Evolutionary conservation across 2,329 filamentous ascomycete species (phyloP).

Genomic region (Zymoseptoria brevis): DNA sequence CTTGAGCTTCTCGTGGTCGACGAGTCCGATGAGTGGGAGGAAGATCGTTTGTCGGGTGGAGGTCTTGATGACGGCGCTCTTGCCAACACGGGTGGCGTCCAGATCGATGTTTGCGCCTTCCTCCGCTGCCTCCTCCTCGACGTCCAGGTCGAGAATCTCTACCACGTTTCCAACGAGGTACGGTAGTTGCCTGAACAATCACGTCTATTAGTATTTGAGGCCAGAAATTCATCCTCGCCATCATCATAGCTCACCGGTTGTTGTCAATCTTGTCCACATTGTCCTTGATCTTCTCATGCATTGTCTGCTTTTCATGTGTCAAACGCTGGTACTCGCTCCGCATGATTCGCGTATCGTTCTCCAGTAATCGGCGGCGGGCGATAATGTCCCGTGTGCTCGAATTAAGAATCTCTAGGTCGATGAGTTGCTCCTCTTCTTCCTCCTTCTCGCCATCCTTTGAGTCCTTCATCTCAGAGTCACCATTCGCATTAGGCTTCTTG

Average conservation of each 20-base stretch:
- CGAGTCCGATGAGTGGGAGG: slow-evolving; percentile 89
- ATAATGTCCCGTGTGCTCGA: slow-evolving; percentile 92
- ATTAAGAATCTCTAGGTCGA: slow-evolving; percentile 88
- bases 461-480: slow-evolving; percentile 86
- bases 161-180: slow-evolving; percentile 98
- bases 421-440: slow-evolving; percentile 65
- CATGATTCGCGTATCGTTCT: slow-evolving; percentile 98
- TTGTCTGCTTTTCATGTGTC: slow-evolving; percentile 88
- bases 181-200: slow-evolving; percentile 70
- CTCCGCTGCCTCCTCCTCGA: slow-evolving; percentile 89
- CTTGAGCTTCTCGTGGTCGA: slow-evolving; percentile 91
- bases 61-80: slow-evolving; percentile 98
- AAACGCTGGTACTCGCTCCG: slow-evolving; percentile 92
- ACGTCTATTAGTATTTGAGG: neutral
- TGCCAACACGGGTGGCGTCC: slow-evolving; percentile 91
- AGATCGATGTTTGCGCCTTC: slow-evolving; percentile 98
- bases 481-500: slow-evolving; percentile 49
- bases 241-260: slow-evolving; percentile 63
- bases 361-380: slow-evolving; percentile 80
- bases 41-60: slow-evolving; percentile 98
- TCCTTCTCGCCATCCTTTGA: slow-evolving; percentile 52
- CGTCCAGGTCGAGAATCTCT: slow-evolving; percentile 91
- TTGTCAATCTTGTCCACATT: slow-evolving; percentile 99
- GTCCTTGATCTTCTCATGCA: slow-evolving; percentile 99
- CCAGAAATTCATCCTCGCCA: neutral